Base-by-base conservation (phyloP, 116 monocot species). In the Posidonia oceanica region DNA sequence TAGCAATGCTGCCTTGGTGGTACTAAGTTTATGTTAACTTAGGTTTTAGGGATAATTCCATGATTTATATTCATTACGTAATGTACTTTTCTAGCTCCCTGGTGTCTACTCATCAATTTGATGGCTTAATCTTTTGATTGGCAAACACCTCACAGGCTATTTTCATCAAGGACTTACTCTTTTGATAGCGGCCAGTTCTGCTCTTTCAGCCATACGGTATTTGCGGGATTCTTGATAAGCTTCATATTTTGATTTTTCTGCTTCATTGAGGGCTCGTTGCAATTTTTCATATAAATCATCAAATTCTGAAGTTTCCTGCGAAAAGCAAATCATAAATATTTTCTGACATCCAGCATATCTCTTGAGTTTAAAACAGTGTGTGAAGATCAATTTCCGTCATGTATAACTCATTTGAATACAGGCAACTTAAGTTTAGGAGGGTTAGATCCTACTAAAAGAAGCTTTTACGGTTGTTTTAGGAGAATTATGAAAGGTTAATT, bases 231-330 rank as follows among this genome's bases (percentile, higher is more conserved):
- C 64, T 36, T 64, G 13, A 54, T 44, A 20, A 73, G 63, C 63
- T 64, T 73, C 65, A 54, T 55, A 12, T 56, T 65, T 65, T 21
- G 53, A 42, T 16, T 37, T 73, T 14, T n/a, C 54, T 18, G 54
- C 20, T 54, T 73, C 73, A 21, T 11, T 64, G 6, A 73, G 13
- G n/a, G 10, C 40, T 73, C 65, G 61, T 41, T 73, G 64, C 22
- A 73, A 55, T 54, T 73, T 37, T 63, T 65, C 54, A 64, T 55
- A 65, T 36, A 63, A 53, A 55, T 39, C 39, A 55, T 54, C 65
- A 14, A 21, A 5, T 5, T 21, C 73, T 17, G 38, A 38, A 54
- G 13, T 15, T 54, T 65, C 64, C 73, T 73, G 73, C 22, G 39
- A 59, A 61, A 1, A 5, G n/a, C n/a, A 36, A 39, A 65, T 7